Evolutionary conservation across 2,329 filamentous ascomycete species (phyloP).

Genomic region (Fusarium sp.): DNA sequence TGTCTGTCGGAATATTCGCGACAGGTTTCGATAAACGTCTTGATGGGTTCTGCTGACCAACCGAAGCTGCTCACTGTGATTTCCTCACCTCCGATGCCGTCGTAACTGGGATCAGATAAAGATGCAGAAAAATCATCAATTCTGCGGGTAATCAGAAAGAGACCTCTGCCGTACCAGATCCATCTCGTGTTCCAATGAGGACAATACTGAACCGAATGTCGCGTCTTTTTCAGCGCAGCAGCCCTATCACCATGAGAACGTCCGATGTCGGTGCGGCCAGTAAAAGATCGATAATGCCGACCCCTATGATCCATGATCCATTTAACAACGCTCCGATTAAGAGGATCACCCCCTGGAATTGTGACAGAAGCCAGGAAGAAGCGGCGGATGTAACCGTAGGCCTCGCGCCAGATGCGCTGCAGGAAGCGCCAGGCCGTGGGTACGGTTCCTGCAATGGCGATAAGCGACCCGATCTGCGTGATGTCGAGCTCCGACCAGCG

Average conservation of each 20-base stretch:
- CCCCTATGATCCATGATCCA: conserved; percentile 58
- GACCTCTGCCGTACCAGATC: conserved; percentile 62
- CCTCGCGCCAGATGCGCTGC: conserved; percentile 50
- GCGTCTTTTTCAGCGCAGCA: conserved; percentile 56
- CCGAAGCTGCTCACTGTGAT: conserved; percentile 63
- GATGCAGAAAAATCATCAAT: conserved; percentile 52
- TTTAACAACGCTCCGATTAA: conserved; percentile 58
- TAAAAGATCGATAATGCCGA: conserved; percentile 56
- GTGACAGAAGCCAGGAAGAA: conserved; percentile 59
- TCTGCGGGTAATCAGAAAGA: conserved; percentile 59
- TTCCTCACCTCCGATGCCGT: conserved; percentile 60
- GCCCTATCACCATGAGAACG: conserved; percentile 51
- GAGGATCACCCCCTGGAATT: conserved; percentile 57
- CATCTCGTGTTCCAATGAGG: conserved; percentile 59
- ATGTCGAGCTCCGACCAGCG: conserved; percentile 60
- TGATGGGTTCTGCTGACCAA: conserved; percentile 62
- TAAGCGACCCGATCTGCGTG: conserved; percentile 57
- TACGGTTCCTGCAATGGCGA: conserved; percentile 57
- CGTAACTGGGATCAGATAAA: conserved; percentile 57
- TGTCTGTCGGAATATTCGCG: conserved; percentile 62
- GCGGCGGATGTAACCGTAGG: conserved; percentile 54
- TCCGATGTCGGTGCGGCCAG: conserved; percentile 55
- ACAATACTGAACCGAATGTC: conserved; percentile 56
- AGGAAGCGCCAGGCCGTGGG: conserved; percentile 56
- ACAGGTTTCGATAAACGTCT: conserved; percentile 57